These are phyloP conservation scores for Phaffomyces opuntiae DNA, from an alignment of 805 yeast genomes.

Conservation along the genomic window DNA sequence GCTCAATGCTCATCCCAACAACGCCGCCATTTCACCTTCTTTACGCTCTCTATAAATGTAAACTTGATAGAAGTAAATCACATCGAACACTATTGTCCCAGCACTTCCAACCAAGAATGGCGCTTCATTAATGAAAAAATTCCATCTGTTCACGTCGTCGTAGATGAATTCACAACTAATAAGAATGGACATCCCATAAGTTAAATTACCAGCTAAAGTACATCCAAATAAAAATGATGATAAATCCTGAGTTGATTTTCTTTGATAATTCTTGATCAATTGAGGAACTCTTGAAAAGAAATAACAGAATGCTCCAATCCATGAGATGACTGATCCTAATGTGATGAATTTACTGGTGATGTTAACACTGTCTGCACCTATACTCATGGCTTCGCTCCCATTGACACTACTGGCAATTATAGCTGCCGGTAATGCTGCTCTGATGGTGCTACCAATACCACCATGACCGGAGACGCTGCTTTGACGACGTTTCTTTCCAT, in stretches of 20 bases:
- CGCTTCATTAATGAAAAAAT: conserved; percentile 58
- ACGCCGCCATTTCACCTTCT: background rate
- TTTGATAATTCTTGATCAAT: conserved; percentile 59
- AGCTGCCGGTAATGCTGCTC: conserved; percentile 19
- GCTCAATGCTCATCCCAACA: too few species aligned
- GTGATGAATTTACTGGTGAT: background rate
- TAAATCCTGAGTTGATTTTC: conserved; percentile 83
- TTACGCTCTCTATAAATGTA: conserved; percentile 25
- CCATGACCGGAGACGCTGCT: conserved; percentile 8
- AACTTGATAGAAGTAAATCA: conserved; percentile 60
- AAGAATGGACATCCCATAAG: conserved; percentile 71
- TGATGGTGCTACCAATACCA: conserved; percentile 1
- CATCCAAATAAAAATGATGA: conserved; percentile 75
- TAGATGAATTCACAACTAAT: conserved; percentile 48
- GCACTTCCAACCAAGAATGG: conserved; percentile 83
- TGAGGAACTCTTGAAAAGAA: conserved; percentile 82
- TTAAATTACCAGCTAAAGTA: conserved; percentile 70
- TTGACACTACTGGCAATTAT: conserved; percentile 23
- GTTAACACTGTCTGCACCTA: too few species aligned
- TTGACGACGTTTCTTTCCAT: conserved; percentile 20
- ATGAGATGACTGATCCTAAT: conserved; percentile 37
- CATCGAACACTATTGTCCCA: conserved; percentile 78
- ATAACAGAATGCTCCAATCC: conserved; percentile 74
- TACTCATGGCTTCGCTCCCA: conserved; percentile 1
- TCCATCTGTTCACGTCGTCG: conserved; percentile 28